Conservation (phyloP, 148 eudicot species). For the Chenopodium formosanum region DNA sequence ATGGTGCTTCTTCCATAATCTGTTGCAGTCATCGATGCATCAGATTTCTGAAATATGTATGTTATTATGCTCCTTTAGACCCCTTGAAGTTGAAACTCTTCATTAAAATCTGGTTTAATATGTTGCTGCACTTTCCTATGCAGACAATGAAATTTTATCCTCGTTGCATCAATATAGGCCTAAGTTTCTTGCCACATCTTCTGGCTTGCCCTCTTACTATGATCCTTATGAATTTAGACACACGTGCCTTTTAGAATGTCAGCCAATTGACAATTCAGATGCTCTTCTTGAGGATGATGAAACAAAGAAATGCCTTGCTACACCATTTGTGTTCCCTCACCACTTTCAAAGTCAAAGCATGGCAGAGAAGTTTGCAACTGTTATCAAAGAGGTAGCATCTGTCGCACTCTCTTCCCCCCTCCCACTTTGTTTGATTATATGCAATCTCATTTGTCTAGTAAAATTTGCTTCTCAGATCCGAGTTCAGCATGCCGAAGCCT, state of each 20-base stretch:
- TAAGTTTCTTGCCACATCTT: slow-evolving; percentile 47
- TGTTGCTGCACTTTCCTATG: slow-evolving; percentile 22
- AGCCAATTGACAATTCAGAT: slow-evolving; percentile 34
- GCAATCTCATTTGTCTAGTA: slow-evolving; percentile 10
- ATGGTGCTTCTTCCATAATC: slow-evolving; percentile 82
- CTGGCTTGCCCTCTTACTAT: slow-evolving; percentile 58
- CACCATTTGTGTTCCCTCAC: slow-evolving; percentile 60
- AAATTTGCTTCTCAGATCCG: slow-evolving; percentile 51
- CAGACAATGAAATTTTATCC: slow-evolving; percentile 78
- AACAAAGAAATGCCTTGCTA: slow-evolving; percentile 47
- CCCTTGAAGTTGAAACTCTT: not conserved
- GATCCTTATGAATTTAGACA: slow-evolving; percentile 65
- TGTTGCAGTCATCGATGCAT: slow-evolving; percentile 65
- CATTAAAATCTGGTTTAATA: not conserved
- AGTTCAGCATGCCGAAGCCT: slow-evolving; percentile 41
- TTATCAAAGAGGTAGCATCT: slow-evolving; percentile 67
- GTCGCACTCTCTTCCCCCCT: not conserved
- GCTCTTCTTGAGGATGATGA: slow-evolving; percentile 40
- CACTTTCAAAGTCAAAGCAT: slow-evolving; percentile 44
- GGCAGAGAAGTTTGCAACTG: slow-evolving; percentile 56
- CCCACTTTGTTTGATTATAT: not conserved
- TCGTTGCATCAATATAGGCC: slow-evolving; percentile 80
- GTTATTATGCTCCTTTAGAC: slow-evolving; percentile 13
- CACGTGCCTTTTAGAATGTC: slow-evolving; percentile 43
- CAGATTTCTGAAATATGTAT: slow-evolving; percentile 76